phyloP scores from a whole-genome alignment of 176 grass and related monocot species.

The Avena insularis region DNA sequence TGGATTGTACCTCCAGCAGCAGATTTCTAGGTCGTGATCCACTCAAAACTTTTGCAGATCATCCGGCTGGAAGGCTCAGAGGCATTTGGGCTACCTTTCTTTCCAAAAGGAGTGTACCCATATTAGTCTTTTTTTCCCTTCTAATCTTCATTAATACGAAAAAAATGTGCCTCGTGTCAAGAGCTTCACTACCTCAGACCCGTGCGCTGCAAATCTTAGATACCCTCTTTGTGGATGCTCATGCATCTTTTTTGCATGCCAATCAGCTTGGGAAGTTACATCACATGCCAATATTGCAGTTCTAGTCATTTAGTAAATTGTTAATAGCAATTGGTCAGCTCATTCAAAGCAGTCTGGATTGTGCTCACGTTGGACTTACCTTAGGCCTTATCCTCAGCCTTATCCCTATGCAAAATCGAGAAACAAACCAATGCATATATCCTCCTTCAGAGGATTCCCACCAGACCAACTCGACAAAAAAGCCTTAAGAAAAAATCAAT shows the following conservation, averaged over 20 bases:
- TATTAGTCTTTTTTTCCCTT: not conserved
- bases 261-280: not conserved
- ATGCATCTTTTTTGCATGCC: slow-evolving; percentile 17
- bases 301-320: not conserved
- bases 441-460: not conserved
- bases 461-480: not conserved
- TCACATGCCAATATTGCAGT: not conserved
- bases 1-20: too few species aligned
- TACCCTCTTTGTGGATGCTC: not conserved
- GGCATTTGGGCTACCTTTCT: too few species aligned
- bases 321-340: slow-evolving; percentile 5
- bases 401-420: not conserved
- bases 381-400: not conserved
- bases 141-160: not conserved
- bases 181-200: not conserved
- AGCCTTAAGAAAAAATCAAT: not conserved
- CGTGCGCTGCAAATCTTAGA: not conserved
- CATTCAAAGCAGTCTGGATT: not conserved
- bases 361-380: not conserved
- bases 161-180: not conserved
- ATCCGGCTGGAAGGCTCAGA: too few species aligned
- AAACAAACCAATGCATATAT: not conserved
- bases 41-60: too few species aligned
- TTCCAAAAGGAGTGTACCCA: not conserved
- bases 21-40: too few species aligned